Evolutionary conservation across 2,329 filamentous ascomycete species (phyloP), one percentile per base, ranked within the genome.

Genomic region (Ophiostoma ips): DNA sequence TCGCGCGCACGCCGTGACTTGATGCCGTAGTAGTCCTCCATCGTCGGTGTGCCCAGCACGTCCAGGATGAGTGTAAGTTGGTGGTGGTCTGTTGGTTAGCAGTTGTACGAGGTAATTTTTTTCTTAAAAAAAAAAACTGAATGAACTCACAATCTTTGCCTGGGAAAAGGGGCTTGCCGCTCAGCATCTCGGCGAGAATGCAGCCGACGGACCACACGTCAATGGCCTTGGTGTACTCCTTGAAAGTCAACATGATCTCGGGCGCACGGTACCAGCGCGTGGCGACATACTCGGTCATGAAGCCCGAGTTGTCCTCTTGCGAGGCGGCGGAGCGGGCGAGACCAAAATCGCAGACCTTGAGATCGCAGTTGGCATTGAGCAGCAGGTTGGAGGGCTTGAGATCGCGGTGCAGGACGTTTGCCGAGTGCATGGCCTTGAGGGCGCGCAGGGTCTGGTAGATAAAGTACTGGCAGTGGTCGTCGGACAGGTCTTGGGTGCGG

Each of bases 201-300:
- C 92, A 98, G 51, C 92, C 92, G 48, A 98, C 92, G 61, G 89
- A 95, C 92, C 92, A 98, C 11, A 98, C 89, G 63, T 98, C 92
- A 63, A 98, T 98, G 40, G 92, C 92, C 70, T 96, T 98, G 60
- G 92, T 98, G 71, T 98, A 98, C 70, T 98, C 92, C 72, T 98
- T 96, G 75, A 96, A 98, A 12, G 92, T 98, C 71, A 98, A 83
- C 92, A 98, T 98, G 67, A 98, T 98, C 66, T 98, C 92, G 3
- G 92, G 92, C 6, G 92, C 92, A 68, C 92, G 88, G 70, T 98
- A 98, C 92, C 92, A 98, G 62, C 92, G 83, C 44, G 92, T 98
- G 48, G 92, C 92, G 51, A 98, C 92, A 65, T 98, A 98, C 94
- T 98, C 92, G 15, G 92, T 98, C 92, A 98, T 98, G 78, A 98